Base-by-base conservation (phyloP, 768 basidiomycete genomes). In the Kondoa subrosea region DNA sequence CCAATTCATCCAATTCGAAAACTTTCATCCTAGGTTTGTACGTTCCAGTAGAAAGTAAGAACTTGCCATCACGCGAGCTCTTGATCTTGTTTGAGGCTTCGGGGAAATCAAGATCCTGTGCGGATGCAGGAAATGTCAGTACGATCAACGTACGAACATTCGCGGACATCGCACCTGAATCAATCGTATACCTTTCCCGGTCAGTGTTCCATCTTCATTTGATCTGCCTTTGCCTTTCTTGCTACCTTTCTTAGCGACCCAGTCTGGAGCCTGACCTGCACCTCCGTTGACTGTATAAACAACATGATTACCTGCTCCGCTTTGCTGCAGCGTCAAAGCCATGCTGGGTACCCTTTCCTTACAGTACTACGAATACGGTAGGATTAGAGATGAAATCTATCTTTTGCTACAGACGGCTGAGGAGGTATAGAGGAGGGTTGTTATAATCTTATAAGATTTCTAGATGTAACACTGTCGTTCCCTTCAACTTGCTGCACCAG, bases 11-110 rank as follows among this genome's bases (percentile, higher is more conserved):
- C 50, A 99, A 78, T 77, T 97, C 95, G 86, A 88, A 99, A 2
- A 93, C 89, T 67, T 88, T 83, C 77, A 97, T 90, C 76, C 95
- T 90, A 1, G 95, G 95, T 77, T 99, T 99, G 79, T 99, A 99
- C 1, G 87, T 89, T 29, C 95, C 95, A 27, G 93, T 97, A 0
- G 91, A 93, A 67, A 97, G 83, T 14, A 85, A 87, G 82, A 92
- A 87, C 73, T 87, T 85, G 0, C 95, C 93, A 76, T 99, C 92
- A 50, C 86, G 80, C 1, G 92, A 96, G 2, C 87, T 87, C 77
- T 85, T 91, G 73, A 99, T 82, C 72, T 84, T 85, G 78, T 90
- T 92, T 76, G 89, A 90, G 17, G 92, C 91, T 76, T 96, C 91
- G 4, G 95, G 92, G 72, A 99, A 97, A 74, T 93, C 90, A 77